Evolutionary conservation across 148 eudicot species (phyloP).

Genomic region (Nyssa sinensis): DNA sequence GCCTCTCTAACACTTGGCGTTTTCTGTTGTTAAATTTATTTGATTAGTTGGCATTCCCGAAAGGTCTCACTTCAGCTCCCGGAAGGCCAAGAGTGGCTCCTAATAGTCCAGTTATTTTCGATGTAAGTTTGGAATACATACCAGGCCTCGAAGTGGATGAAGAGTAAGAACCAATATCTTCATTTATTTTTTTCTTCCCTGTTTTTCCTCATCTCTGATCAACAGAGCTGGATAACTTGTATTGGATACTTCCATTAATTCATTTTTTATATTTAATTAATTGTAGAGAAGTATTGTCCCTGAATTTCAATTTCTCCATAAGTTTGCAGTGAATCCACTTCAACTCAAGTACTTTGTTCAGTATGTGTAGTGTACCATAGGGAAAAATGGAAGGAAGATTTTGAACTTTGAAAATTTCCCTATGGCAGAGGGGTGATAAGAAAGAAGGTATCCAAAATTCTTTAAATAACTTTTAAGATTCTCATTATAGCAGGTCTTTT

Average conservation of each 20-base stretch:
- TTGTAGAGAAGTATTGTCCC: background rate
- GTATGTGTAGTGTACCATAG: no score
- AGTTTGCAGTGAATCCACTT: background rate
- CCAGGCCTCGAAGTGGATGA: slow-evolving; percentile 90
- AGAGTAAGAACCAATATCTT: slow-evolving; percentile 27
- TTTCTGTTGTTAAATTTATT: slow-evolving; percentile 12
- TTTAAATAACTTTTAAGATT: no score
- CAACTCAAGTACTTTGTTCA: no score
- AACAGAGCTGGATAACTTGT: background rate
- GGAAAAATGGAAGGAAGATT: no score
- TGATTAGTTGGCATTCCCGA: slow-evolving; percentile 86
- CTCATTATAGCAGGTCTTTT: no score
- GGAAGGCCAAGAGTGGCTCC: slow-evolving; percentile 98
- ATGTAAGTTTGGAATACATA: slow-evolving; percentile 88
- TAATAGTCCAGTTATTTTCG: slow-evolving; percentile 86
- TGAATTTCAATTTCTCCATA: background rate
- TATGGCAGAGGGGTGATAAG: no score
- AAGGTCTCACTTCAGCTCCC: slow-evolving; percentile 93
- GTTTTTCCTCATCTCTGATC: no score
- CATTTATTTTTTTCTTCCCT: background rate
- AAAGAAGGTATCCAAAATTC: no score
- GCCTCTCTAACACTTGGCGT: background rate
- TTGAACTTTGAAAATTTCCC: no score
- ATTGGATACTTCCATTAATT: slow-evolving; percentile 1
- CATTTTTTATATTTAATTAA: slow-evolving; percentile 1